Conservation (phyloP, 208 protist genomes). For the Naegleria lovaniensis region DNA sequence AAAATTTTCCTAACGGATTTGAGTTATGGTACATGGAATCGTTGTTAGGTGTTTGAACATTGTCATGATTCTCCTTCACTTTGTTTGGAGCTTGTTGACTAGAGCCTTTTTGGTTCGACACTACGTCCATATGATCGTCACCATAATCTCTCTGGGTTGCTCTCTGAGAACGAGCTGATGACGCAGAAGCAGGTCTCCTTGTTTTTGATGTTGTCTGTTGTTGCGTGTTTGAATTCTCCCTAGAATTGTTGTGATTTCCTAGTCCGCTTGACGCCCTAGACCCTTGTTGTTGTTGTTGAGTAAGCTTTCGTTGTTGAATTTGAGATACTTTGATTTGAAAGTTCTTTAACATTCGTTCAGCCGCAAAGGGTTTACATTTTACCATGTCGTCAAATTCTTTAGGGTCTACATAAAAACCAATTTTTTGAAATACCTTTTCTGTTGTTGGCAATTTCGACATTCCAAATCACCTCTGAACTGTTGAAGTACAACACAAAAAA, state of each 20-base stretch:
- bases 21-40: not conserved
- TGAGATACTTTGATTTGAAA: constrained; percentile 64
- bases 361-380: constrained; percentile 71
- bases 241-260: not conserved
- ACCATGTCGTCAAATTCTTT: constrained; percentile 80
- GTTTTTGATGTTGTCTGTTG: not conserved
- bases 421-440: constrained; percentile 80
- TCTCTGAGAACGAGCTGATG: not conserved
- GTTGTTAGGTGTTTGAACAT: not conserved
- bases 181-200: not conserved
- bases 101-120: not conserved
- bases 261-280: not conserved
- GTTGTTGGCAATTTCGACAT: no score
- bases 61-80: not conserved
- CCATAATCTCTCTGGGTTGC: not conserved
- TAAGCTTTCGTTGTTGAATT: not conserved
- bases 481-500: not conserved
- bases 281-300: not conserved
- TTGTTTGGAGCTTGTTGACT: not conserved
- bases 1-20: not conserved
- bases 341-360: constrained; percentile 83
- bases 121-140: not conserved
- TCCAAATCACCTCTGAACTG: no score
- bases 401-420: constrained; percentile 75
- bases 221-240: not conserved